Base-by-base conservation (phyloP, 192 early-diverging fungal species). In the Backusella westeae region DNA sequence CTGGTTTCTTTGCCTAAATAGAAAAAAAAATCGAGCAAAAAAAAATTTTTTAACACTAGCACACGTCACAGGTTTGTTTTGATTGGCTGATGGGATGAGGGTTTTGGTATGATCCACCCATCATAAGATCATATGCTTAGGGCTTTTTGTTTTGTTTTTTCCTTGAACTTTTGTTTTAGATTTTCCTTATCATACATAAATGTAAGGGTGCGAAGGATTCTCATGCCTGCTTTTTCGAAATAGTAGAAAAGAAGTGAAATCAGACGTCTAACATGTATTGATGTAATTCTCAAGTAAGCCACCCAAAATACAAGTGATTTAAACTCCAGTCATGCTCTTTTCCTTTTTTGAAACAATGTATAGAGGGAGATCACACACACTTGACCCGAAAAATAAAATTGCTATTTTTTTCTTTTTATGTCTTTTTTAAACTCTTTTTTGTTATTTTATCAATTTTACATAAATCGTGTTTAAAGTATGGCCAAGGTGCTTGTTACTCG, bases 401-500 rank as follows among this genome's bases (percentile, higher is more conserved):
- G 15, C 17, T 36, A 6, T 68, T n/a, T 34, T 34, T 68, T 36
- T 12, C 9, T 7, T 19, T n/a, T 10, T 23, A 36, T 2, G 32
- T 32, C n/a, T 35, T 19, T 65, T 65, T 26, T 65, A 59, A 15
- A 69, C 42, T 42, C 10, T 34, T 34, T 19, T 19, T 15, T 44
- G 6, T 71, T 32, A 6, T 71, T 29, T 32, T 42, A 32, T 71
- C 44, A 21, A 49, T 71, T 49, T 8, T 29, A 49, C 2, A 14
- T 44, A 29, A 44, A 23, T 0, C 23, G 9, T 53, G 19, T 4
- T 53, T 21, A 8, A 23, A 23, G 21, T 8, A 63, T 63, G 56
- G 23, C 44, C 21, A 79, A 75, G 46, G 76, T 82, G 15, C 68
- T 83, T 29, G 78, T 69, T 21, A 83, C 82, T 36, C 78, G 82